A percentile compares a stretch with the other conserved stretches of the same genome.
Evolutionary conservation across 495 filamentous ascomycete genomes (phyloP).

Genomic region (Penicillium psychrofluorescens): DNA sequence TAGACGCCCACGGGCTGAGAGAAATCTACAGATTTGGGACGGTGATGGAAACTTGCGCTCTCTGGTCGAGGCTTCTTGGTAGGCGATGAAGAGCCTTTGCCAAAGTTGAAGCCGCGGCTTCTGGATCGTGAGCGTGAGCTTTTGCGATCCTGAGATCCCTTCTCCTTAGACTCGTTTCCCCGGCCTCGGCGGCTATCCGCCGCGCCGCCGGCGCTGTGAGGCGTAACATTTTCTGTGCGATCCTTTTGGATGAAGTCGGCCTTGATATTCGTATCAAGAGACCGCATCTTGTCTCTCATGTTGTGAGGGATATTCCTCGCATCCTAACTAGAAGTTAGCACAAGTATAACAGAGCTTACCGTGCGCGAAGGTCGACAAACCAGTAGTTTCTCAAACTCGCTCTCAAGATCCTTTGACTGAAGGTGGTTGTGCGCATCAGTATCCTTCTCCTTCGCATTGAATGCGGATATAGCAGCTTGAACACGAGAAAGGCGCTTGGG

Average conservation of each 20-base stretch:
- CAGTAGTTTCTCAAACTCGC: conserved; percentile 44
- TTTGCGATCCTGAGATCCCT: conserved; percentile 40
- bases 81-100: conserved; percentile 51
- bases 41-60: conserved; percentile 28
- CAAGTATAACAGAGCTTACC: no score
- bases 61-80: conserved; percentile 49
- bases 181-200: conserved; percentile 36
- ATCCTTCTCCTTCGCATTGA: conserved; percentile 45
- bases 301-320: conserved; percentile 87
- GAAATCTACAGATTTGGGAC: conserved; percentile 37
- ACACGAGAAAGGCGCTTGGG: conserved; percentile 46
- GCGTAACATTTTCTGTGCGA: conserved; percentile 53
- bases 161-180: conserved; percentile 32
- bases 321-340: conserved; percentile 40
- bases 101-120: conserved; percentile 71
- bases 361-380: conserved; percentile 11
- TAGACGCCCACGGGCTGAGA: conserved; percentile 39
- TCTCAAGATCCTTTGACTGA: conserved; percentile 39
- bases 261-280: conserved; percentile 81
- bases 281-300: conserved; percentile 89
- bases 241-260: conserved; percentile 90
- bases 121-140: conserved; percentile 54
- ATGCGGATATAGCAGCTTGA: conserved; percentile 57
- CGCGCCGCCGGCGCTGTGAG: conserved; percentile 22
- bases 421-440: conserved; percentile 35